Evolutionary conservation across 2,329 filamentous ascomycete genomes (phyloP).

Genomic region (Lachnellula hyalina): DNA sequence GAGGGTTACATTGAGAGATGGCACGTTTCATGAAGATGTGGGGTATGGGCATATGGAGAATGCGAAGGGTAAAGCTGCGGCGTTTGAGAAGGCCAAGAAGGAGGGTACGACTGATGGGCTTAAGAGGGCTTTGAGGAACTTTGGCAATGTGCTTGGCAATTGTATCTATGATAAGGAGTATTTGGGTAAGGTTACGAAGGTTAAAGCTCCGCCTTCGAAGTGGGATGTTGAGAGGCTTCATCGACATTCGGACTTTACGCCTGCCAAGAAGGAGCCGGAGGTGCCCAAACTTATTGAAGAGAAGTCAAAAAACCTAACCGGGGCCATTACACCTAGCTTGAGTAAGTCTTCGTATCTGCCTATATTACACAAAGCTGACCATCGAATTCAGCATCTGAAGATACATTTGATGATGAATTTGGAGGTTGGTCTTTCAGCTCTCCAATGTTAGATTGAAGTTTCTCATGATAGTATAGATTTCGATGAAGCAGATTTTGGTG

Average conservation of each 20-base stretch:
- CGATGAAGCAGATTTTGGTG: slow-evolving; percentile 71
- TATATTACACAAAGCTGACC: slow-evolving; percentile 25
- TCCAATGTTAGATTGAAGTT: slow-evolving; percentile 23
- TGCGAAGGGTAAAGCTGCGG: slow-evolving; percentile 87
- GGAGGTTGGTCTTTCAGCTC: slow-evolving; percentile 44
- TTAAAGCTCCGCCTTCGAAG: slow-evolving; percentile 73
- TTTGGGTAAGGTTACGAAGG: slow-evolving; percentile 78
- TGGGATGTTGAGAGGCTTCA: slow-evolving; percentile 78
- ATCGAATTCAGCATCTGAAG: slow-evolving; percentile 33
- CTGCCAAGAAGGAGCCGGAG: slow-evolving; percentile 28
- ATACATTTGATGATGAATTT: slow-evolving; percentile 46
- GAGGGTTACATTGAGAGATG: slow-evolving; percentile 83
- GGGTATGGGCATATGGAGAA: slow-evolving; percentile 97
- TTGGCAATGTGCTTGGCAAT: slow-evolving; percentile 96
- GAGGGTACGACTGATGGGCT: slow-evolving; percentile 92
- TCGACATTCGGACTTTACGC: slow-evolving; percentile 64
- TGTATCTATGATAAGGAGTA: slow-evolving; percentile 98
- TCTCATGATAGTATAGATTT: slow-evolving; percentile 50
- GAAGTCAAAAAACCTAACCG: slow-evolving; percentile 15
- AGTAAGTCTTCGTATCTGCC: slow-evolving; percentile 26
- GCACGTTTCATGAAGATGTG: slow-evolving; percentile 96
- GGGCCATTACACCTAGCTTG: slow-evolving; percentile 8
- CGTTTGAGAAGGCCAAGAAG: slow-evolving; percentile 98
- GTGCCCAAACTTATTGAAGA: slow-evolving; percentile 23
- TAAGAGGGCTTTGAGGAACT: slow-evolving; percentile 83